Conservation (phyloP, 768 basidiomycete genomes). For the Lepiota venenata region DNA sequence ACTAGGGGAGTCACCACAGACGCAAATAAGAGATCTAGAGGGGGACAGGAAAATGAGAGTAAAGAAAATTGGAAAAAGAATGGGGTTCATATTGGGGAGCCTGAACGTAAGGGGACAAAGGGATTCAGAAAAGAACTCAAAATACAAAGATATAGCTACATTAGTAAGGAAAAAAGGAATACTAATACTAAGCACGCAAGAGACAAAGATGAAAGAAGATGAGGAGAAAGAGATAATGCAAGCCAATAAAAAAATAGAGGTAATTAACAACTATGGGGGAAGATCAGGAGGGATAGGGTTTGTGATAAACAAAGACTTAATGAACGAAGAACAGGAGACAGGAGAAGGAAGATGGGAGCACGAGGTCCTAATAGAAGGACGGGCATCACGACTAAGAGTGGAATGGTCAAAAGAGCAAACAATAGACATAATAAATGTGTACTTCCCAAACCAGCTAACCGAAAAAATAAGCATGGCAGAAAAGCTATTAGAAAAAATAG, state of each 20-base stretch:
- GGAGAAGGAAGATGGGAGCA: conserved; percentile 2
- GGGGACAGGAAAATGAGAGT: too few relatives aligned
- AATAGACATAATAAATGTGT: conserved; percentile 28
- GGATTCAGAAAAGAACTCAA: neutral
- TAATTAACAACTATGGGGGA: conserved; percentile 15
- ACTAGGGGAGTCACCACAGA: too few relatives aligned
- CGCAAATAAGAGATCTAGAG: too few relatives aligned
- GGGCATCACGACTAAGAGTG: conserved; percentile 17
- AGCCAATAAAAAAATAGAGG: neutral
- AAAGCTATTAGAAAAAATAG: conserved; percentile 9
- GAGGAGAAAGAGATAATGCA: neutral
- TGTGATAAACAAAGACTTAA: conserved; percentile 26
- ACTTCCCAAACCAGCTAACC: conserved; percentile 27
- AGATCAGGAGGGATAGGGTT: conserved; percentile 30
- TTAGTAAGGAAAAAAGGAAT: neutral
- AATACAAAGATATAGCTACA: neutral
- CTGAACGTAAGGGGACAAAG: neutral
- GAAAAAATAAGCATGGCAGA: conserved; percentile 24
- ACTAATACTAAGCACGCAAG: conserved; percentile 4
- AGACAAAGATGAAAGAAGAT: conserved; percentile 3
- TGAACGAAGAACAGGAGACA: conserved; percentile 10
- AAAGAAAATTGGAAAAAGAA: neutral
- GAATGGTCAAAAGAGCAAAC: conserved; percentile 14
- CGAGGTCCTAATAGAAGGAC: conserved; percentile 16
- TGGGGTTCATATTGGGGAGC: neutral